Percentiles rank a stretch among this genome's conserved stretches.
Conservation (phyloP, 2,329 filamentous ascomycete genomes). For the Botryosphaeria dothidea region DNA sequence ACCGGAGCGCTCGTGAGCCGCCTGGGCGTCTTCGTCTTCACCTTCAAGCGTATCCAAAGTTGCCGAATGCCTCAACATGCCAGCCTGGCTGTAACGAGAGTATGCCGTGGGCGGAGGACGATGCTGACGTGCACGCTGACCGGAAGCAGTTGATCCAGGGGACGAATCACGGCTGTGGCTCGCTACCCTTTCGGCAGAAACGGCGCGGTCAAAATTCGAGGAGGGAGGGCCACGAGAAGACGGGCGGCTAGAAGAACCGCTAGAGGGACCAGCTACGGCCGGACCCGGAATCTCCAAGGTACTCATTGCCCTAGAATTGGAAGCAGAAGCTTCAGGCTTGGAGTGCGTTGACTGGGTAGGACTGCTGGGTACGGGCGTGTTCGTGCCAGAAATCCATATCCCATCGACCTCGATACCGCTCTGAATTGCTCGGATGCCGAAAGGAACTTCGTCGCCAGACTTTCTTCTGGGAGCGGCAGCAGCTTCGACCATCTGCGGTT, state of each 20-base stretch:
- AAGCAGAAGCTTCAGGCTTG: constrained; percentile 8
- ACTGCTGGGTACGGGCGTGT: constrained; percentile 43
- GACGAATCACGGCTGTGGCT: constrained; percentile 31
- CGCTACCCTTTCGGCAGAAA: constrained; percentile 37
- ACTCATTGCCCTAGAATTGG: constrained; percentile 4
- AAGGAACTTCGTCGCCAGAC: constrained; percentile 69
- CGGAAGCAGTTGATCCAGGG: neutral
- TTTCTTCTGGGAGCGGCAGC: constrained; percentile 24
- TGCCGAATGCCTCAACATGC: constrained; percentile 33
- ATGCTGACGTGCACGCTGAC: constrained; percentile 23
- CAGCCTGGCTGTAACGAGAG: constrained; percentile 40
- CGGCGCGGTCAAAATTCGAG: constrained; percentile 39
- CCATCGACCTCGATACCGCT: constrained; percentile 82
- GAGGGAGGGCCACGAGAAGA: constrained; percentile 35
- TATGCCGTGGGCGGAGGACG: constrained; percentile 37
- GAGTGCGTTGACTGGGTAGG: constrained; percentile 23
- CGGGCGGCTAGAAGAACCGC: constrained; percentile 34
- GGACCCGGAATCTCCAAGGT: neutral
- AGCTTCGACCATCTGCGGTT: constrained; percentile 65
- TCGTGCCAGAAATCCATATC: constrained; percentile 58
- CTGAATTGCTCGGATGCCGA: constrained; percentile 83
- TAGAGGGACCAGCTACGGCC: constrained; percentile 26
- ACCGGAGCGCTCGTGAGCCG: constrained; percentile 2
- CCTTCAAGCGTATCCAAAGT: constrained; percentile 36
- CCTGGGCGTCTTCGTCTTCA: constrained; percentile 6